Base-by-base conservation (phyloP, 805 yeast genomes). In the Kurtzmaniella fragi region DNA sequence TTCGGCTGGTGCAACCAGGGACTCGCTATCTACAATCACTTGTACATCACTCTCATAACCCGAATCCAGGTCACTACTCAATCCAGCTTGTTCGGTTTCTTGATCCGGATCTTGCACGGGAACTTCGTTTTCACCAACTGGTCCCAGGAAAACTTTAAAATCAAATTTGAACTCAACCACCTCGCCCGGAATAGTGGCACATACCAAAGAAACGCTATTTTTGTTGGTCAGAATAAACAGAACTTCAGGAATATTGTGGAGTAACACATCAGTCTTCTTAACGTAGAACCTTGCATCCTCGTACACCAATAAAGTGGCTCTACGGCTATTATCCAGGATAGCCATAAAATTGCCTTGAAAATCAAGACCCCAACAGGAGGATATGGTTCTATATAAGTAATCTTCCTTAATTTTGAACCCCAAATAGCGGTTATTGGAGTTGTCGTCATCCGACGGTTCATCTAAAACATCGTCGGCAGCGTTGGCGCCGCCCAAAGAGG, bases 361-460 rank as follows among this genome's bases (percentile, higher is more conserved):
- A 48, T 78, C 84, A 14, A 78, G 47, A 0, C 86, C 85, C 89
- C 89, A 82, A 2, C 72, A 77, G 1, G 84, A 77, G 1, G 72
- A 57, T 5, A 59, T 59, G 34, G 72, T 47, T 26, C 56, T 59
- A 3, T 73, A 39, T 17, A 47, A 50, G 28, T 57, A 49, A 15
- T 53, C 61, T 2, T 67, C 53, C 5, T 47, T 42, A 1, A 59
- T 40, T 25, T 47, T 46, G 9, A 53, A 38, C 7, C 53, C 57
- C 44, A 31, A 49, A 42, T 45, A 56, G 44, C 46, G 14, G 29
- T 36, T 40, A 9, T 26, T 39, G 4, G 39, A 34, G 3, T 29
- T 26, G 26, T 39, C 43, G 4, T 28, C 32, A 17, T 37, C 39
- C 13, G 40, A 28, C 47, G 41, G 20, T 28, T 32, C 10, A 47